Conservation (phyloP, 1,284 basidiomycete genomes). For the Agroathelia rolfsii region DNA sequence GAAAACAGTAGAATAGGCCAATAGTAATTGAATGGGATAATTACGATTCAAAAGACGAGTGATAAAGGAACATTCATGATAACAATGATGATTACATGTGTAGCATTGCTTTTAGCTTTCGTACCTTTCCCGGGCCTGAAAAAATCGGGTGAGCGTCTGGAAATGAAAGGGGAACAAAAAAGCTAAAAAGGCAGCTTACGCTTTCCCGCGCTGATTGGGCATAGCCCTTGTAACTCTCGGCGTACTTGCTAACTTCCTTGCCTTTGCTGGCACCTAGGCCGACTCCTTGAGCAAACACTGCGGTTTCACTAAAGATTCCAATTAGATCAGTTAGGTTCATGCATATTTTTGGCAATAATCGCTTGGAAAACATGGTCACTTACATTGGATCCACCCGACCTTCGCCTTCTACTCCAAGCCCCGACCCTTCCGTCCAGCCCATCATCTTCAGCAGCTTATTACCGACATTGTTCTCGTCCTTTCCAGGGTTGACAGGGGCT, state of each 20-base stretch:
- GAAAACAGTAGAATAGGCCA: no score
- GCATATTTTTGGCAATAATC: constrained; percentile 5
- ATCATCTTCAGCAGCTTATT: constrained; percentile 91
- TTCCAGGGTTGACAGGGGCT: constrained; percentile 50
- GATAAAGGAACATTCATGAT: no score
- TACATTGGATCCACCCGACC: constrained; percentile 82
- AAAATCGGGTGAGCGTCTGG: constrained; percentile 6
- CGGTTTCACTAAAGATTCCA: constrained; percentile 45
- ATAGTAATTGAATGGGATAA: no score
- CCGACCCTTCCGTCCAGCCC: constrained; percentile 90
- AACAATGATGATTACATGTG: no score
- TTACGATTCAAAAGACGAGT: no score
- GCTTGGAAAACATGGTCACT: constrained; percentile 21
- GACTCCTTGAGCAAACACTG: constrained; percentile 78
- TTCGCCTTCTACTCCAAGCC: constrained; percentile 70
- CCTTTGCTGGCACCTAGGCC: constrained; percentile 85
- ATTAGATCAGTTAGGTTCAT: constrained; percentile 8
- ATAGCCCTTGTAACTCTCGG: constrained; percentile 63
- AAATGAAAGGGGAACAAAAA: constrained; percentile 1
- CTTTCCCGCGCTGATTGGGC: constrained; percentile 65
- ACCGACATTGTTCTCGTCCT: constrained; percentile 77
- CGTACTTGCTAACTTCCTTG: constrained; percentile 69
- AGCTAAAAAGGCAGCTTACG: constrained; percentile 19
- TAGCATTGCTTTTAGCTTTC: constrained; percentile 19
- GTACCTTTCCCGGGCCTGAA: constrained; percentile 22